Conservation (phyloP, 164 flowering plant genomes). For the Euptelea pleiosperma region DNA sequence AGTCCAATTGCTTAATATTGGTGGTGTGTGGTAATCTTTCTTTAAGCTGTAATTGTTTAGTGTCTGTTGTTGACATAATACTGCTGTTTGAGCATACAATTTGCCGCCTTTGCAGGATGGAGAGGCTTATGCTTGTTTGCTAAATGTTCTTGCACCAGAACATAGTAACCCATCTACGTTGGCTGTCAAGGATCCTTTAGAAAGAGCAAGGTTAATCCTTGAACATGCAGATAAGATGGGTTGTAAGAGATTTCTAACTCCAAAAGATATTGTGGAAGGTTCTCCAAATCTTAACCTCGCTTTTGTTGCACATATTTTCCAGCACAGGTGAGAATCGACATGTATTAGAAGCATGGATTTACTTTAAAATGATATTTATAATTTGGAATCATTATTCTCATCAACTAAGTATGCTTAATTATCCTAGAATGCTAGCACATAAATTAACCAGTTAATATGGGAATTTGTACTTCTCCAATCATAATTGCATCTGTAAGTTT, state of each 20-base stretch:
- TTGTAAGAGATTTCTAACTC: constrained; percentile 83
- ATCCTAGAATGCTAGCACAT: not conserved
- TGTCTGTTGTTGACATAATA: not conserved
- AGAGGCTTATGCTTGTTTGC: constrained; percentile 80
- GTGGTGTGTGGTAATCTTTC: not conserved
- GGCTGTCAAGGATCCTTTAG: constrained; percentile 46
- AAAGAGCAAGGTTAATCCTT: constrained; percentile 76
- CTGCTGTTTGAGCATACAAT: not conserved
- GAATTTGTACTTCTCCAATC: not conserved
- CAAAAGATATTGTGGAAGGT: constrained; percentile 91
- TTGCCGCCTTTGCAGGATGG: constrained; percentile 61
- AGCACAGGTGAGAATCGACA: constrained; percentile 63
- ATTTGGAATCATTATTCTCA: not conserved
- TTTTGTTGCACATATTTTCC: constrained; percentile 90
- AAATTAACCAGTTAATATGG: too few species aligned
- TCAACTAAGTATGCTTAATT: too few species aligned
- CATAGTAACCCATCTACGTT: constrained; percentile 58
- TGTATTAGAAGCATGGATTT: not conserved
- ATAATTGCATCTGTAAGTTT: not conserved
- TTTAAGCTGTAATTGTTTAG: not conserved
- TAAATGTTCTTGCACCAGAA: constrained; percentile 90
- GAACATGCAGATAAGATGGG: constrained; percentile 94
- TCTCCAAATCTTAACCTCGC: constrained; percentile 93
- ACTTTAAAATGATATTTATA: not conserved
- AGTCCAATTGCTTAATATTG: too few species aligned